phyloP scores from a whole-genome alignment of 257 asterid species.

The Plantago ovata region DNA sequence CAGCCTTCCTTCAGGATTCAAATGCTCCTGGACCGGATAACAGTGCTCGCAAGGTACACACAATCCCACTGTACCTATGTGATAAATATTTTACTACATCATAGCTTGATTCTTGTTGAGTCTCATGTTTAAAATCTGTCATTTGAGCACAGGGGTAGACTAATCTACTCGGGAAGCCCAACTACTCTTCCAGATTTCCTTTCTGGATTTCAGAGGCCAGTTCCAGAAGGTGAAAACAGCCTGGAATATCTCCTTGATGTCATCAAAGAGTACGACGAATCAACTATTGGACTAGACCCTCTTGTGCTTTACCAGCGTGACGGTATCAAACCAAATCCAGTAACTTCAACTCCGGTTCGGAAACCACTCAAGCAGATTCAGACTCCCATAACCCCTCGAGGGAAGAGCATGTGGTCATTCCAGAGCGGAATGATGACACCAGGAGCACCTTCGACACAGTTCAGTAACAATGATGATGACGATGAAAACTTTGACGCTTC shows the following conservation, averaged over 20 bases:
- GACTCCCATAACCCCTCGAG: constrained; percentile 34
- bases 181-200: constrained; percentile 41
- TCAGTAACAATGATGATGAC: constrained; percentile 30
- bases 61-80: not conserved
- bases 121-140: not conserved
- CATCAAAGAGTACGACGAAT: constrained; percentile 81
- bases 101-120: not conserved
- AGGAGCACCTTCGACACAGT: constrained; percentile 30
- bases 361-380: constrained; percentile 35
- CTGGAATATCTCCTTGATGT: constrained; percentile 76
- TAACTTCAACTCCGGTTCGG: constrained; percentile 50
- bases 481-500: constrained; percentile 67
- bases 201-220: constrained; percentile 65
- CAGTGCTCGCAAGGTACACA: constrained; percentile 67
- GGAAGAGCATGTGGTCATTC: constrained; percentile 47
- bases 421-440: constrained; percentile 39
- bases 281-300: constrained; percentile 72
- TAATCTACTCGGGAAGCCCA: constrained; percentile 69
- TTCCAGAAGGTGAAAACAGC: constrained; percentile 79
- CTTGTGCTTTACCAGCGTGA: constrained; percentile 62
- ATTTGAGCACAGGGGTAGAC: constrained; percentile 58
- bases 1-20: constrained; percentile 87
- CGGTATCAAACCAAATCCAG: constrained; percentile 60
- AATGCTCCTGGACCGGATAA: constrained; percentile 67
- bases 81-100: not conserved